These are phyloP conservation scores for Globisporangium alternatum DNA, from an alignment of 352 stramenopile species.

Conservation along the genomic window DNA sequence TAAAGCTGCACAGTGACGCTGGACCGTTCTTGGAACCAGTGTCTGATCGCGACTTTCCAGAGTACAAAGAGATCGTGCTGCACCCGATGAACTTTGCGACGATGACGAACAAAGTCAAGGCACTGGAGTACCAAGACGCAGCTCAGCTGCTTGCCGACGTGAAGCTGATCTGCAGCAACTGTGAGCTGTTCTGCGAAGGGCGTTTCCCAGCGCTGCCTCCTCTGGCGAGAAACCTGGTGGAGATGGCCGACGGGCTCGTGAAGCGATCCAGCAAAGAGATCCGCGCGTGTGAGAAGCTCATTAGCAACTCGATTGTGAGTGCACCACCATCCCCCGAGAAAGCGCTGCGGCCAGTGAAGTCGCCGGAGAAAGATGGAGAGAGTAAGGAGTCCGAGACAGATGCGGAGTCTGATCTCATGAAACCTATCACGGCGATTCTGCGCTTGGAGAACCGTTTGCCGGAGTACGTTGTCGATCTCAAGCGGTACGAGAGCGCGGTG, in stretches of 20 bases:
- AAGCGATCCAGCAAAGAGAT: slow-evolving; percentile 76
- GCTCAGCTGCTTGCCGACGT: slow-evolving; percentile 63
- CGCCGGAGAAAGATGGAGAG: neutral
- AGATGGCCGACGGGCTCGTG: slow-evolving; percentile 57
- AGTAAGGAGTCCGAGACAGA: slow-evolving; percentile 16
- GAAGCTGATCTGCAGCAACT: slow-evolving; percentile 75
- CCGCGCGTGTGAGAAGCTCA: slow-evolving; percentile 41
- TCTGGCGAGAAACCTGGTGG: slow-evolving; percentile 65
- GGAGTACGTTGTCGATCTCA: slow-evolving; percentile 51
- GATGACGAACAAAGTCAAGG: slow-evolving; percentile 52
- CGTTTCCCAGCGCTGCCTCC: slow-evolving; percentile 74
- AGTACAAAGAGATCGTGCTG: slow-evolving; percentile 82
- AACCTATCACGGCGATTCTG: slow-evolving; percentile 58
- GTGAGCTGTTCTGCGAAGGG: slow-evolving; percentile 75
- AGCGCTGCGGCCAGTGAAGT: neutral
- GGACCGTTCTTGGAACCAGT: slow-evolving; percentile 79
- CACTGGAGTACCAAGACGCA: slow-evolving; percentile 51
- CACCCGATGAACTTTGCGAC: slow-evolving; percentile 71
- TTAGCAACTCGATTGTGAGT: slow-evolving; percentile 11
- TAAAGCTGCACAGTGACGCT: slow-evolving; percentile 57
- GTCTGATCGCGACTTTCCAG: slow-evolving; percentile 73
- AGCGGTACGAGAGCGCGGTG: slow-evolving; percentile 63
- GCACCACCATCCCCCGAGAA: slow-evolving; percentile 16
- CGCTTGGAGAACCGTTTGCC: slow-evolving; percentile 77
- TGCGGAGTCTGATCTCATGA: slow-evolving; percentile 13